Evolutionary conservation across 2,329 filamentous ascomycete genomes (phyloP).

Genomic region (Gremmenia infestans): DNA sequence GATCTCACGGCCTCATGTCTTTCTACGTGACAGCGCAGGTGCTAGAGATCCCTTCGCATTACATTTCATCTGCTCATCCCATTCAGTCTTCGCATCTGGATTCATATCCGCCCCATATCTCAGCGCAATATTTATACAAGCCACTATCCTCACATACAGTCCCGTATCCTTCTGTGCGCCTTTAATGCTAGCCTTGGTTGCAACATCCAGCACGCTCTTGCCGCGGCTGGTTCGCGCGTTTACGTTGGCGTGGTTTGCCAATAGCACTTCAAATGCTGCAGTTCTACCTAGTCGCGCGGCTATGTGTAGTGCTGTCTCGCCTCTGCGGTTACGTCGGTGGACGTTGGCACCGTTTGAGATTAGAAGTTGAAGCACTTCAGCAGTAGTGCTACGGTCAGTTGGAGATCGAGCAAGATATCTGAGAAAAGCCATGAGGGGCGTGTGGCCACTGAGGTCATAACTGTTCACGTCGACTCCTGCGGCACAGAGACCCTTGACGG

Average conservation of each 20-base stretch:
- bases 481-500: background rate
- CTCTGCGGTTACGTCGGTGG: conserved; percentile 4
- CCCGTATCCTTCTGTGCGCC: background rate
- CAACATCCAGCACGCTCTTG: background rate
- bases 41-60: background rate
- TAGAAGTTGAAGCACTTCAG: background rate
- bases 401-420: background rate
- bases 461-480: conserved; percentile 4
- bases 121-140: background rate
- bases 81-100: background rate
- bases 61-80: conserved; percentile 1
- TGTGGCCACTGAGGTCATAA: conserved; percentile 7
- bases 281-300: background rate
- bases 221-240: conserved; percentile 1
- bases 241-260: conserved; percentile 1
- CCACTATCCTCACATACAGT: background rate
- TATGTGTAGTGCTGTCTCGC: conserved; percentile 11
- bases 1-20: no score
- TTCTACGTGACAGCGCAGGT: no score
- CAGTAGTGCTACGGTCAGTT: background rate
- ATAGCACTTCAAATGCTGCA: background rate
- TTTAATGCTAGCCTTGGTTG: background rate
- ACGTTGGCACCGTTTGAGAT: conserved; percentile 2
- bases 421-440: conserved; percentile 9
- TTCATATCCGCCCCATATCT: background rate